These are phyloP conservation scores for Prosopis cineraria DNA, from an alignment of 306 rosid genomes.

Conservation along the genomic window DNA sequence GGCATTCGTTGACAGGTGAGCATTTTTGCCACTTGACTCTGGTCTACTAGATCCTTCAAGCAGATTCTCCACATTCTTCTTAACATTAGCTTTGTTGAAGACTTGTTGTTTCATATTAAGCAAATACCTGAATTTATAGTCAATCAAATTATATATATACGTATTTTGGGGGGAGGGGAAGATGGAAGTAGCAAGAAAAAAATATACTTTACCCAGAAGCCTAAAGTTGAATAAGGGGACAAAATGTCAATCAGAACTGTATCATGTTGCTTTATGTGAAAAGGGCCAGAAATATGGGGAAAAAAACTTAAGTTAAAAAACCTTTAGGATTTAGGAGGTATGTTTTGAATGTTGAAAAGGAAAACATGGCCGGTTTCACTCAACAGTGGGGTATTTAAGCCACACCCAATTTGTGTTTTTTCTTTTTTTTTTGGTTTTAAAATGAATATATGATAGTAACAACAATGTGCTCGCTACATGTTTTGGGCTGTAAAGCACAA, in stretches of 20 bases:
- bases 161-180: background rate
- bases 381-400: background rate
- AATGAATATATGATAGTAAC: background rate
- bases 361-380: background rate
- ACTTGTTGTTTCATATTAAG: slow-evolving; percentile 47
- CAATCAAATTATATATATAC: background rate
- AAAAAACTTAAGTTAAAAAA: background rate
- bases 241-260: too few relatives aligned
- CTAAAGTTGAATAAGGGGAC: background rate
- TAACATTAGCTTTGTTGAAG: slow-evolving; percentile 14
- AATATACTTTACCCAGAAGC: background rate
- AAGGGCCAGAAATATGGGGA: background rate
- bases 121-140: background rate
- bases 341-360: background rate
- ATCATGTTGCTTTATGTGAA: background rate
- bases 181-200: background rate
- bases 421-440: background rate
- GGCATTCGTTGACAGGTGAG: slow-evolving; percentile 47
- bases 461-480: background rate
- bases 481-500: background rate
- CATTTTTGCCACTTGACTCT: slow-evolving; percentile 46
- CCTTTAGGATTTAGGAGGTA: background rate
- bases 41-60: slow-evolving; percentile 37
- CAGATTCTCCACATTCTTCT: slow-evolving; percentile 39
- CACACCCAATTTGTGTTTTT: background rate